Conservation (phyloP, 805 yeast species). For the Naumovozyma baii region DNA sequence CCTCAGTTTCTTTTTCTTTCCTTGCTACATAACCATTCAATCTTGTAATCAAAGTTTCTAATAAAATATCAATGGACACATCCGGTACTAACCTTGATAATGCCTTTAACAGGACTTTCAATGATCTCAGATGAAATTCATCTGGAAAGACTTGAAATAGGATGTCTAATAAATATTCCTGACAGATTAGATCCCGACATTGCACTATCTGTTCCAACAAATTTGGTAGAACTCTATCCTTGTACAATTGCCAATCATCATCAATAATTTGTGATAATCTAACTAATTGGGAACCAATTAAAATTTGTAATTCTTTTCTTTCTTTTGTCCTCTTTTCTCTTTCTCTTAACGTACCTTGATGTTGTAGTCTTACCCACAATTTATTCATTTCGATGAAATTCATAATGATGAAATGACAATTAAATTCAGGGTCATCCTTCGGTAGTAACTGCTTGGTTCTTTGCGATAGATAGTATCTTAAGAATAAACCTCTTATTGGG, state of each 20-base stretch:
- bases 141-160: constrained; percentile 92
- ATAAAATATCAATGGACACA: constrained; percentile 56
- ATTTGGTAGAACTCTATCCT: constrained; percentile 55
- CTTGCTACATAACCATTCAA: constrained; percentile 27
- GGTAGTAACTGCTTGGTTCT: constrained; percentile 49
- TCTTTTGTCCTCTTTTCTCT: constrained; percentile 64
- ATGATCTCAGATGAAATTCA: constrained; percentile 71
- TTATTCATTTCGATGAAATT: constrained; percentile 97
- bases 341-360: constrained; percentile 87
- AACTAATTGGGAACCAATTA: constrained; percentile 88
- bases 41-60: constrained; percentile 64
- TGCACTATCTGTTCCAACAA: constrained; percentile 85
- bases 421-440: constrained; percentile 15
- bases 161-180: constrained; percentile 83
- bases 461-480: constrained; percentile 82
- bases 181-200: constrained; percentile 86
- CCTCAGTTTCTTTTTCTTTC: constrained; percentile 3
- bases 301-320: constrained; percentile 77
- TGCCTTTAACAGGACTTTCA: constrained; percentile 56
- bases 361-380: constrained; percentile 92
- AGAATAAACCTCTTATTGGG: constrained; percentile 83
- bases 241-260: constrained; percentile 44
- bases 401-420: constrained; percentile 63
- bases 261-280: constrained; percentile 78
- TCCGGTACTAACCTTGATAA: constrained; percentile 58